Conservation (phyloP, 2,329 filamentous ascomycete genomes). For the Stachybotrys elegans region DNA sequence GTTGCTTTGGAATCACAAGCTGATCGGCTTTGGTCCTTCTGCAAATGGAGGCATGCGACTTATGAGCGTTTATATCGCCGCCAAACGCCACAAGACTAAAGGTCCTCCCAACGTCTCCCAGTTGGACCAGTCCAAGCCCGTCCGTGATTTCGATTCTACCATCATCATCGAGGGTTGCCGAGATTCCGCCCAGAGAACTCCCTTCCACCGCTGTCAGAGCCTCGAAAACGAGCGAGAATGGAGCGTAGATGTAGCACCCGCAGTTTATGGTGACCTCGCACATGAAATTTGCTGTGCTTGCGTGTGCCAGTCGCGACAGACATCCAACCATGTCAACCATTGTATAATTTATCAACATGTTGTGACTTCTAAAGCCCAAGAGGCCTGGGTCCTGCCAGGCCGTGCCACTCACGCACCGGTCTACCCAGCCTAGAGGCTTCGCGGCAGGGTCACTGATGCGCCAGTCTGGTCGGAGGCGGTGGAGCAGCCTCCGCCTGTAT, state of each 20-base stretch:
- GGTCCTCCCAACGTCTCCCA: constrained; percentile 3
- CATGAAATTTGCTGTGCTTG: background rate
- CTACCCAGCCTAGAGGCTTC: constrained; percentile 6
- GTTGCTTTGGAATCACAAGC: background rate
- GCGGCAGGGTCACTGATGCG: constrained; percentile 3
- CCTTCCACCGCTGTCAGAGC: constrained; percentile 2
- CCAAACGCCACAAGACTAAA: constrained; percentile 5
- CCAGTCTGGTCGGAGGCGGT: constrained; percentile 5
- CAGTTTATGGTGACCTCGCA: constrained; percentile 3
- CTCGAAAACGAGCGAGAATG: constrained; percentile 2
- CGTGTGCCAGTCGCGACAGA: background rate
- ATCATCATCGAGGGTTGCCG: background rate
- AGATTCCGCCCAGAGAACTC: background rate
- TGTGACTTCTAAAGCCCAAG: constrained; percentile 2
- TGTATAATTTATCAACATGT: constrained; percentile 7
- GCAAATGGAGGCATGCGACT: constrained; percentile 1
- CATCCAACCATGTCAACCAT: constrained; percentile 2
- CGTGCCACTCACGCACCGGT: constrained; percentile 8
- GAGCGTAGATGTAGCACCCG: constrained; percentile 1
- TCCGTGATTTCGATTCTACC: background rate
- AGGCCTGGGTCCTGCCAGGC: constrained; percentile 4
- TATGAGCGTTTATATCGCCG: background rate
- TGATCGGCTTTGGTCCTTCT: background rate
- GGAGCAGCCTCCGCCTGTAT: constrained; percentile 6
- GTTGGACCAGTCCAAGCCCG: constrained; percentile 4